phyloP scores from a whole-genome alignment of 2,329 filamentous ascomycete genomes.

The Trichophyton mentagrophytes region DNA sequence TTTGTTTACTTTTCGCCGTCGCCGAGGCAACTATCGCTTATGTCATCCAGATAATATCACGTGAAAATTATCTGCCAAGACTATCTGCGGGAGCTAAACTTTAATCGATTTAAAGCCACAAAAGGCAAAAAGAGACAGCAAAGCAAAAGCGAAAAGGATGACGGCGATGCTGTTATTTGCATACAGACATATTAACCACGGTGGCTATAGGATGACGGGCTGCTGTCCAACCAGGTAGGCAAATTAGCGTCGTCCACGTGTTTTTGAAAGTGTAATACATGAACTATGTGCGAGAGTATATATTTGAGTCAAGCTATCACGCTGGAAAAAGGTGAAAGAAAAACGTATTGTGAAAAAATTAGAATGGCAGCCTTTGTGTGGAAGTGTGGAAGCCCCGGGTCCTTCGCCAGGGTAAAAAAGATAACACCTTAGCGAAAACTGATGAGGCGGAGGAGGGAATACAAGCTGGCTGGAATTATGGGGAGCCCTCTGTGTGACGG shows the following conservation, averaged over 20 bases:
- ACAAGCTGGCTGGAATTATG: not conserved
- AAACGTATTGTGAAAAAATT: not conserved
- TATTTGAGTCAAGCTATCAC: not conserved
- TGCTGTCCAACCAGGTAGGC: not conserved
- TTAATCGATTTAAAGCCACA: not conserved
- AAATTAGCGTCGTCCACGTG: not conserved
- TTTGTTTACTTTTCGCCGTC: constrained; percentile 8
- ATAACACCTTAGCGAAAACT: not conserved
- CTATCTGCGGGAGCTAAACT: not conserved
- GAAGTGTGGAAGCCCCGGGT: not conserved
- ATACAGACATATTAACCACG: not conserved
- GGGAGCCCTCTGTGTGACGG: not conserved
- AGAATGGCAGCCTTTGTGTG: not conserved
- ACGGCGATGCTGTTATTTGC: not conserved
- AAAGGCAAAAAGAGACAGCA: not conserved
- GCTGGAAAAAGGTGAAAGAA: not conserved
- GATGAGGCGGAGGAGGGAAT: not conserved
- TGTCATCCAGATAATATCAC: not conserved
- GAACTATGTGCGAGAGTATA: not conserved
- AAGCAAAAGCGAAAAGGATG: not conserved
- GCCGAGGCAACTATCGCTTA: constrained; percentile 6
- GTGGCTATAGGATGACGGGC: not conserved
- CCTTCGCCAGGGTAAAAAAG: not conserved
- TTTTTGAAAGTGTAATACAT: not conserved
- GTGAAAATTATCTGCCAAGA: not conserved